Evolutionary conservation across 225 moss, liverwort and hornwort species (phyloP).

Genomic region (Physcomitrium patens): DNA sequence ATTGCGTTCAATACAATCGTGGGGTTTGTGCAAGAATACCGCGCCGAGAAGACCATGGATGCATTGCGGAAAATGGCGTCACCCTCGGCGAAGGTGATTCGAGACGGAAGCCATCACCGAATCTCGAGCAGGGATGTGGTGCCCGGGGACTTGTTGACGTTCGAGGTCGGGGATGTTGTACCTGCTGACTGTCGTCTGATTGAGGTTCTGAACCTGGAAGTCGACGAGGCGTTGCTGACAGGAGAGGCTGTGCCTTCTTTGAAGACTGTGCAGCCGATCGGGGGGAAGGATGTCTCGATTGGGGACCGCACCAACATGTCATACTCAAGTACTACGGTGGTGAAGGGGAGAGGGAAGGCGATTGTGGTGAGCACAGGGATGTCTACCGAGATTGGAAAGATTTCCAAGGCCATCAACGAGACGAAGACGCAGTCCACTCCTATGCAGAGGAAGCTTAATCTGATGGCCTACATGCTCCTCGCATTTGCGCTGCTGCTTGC

Average conservation of each 20-base stretch:
- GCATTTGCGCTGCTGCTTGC: constrained; percentile 33
- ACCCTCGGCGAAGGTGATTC: constrained; percentile 58
- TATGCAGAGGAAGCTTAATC: constrained; percentile 48
- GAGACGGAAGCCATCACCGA: constrained; percentile 36
- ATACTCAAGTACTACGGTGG: constrained; percentile 45
- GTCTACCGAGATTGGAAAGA: constrained; percentile 57
- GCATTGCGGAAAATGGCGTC: constrained; percentile 61
- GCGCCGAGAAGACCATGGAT: constrained; percentile 66
- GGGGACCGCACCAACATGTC: constrained; percentile 53
- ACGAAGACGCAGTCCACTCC: constrained; percentile 42
- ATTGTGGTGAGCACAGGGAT: constrained; percentile 52
- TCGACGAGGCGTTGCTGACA: constrained; percentile 59
- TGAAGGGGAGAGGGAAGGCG: constrained; percentile 55
- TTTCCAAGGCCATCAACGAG: constrained; percentile 50
- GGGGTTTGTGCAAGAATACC: constrained; percentile 54
- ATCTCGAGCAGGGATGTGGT: constrained; percentile 49
- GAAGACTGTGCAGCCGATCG: constrained; percentile 37
- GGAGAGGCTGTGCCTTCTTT: constrained; percentile 47
- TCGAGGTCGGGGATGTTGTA: constrained; percentile 58
- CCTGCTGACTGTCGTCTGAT: constrained; percentile 58
- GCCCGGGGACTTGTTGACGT: constrained; percentile 49
- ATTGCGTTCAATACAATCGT: constrained; percentile 51
- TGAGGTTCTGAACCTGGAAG: constrained; percentile 60
- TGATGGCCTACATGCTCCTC: constrained; percentile 46
- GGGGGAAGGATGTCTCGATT: constrained; percentile 29